phyloP scores from a whole-genome alignment of 116 monocot species.

The Thalassia testudinum region DNA sequence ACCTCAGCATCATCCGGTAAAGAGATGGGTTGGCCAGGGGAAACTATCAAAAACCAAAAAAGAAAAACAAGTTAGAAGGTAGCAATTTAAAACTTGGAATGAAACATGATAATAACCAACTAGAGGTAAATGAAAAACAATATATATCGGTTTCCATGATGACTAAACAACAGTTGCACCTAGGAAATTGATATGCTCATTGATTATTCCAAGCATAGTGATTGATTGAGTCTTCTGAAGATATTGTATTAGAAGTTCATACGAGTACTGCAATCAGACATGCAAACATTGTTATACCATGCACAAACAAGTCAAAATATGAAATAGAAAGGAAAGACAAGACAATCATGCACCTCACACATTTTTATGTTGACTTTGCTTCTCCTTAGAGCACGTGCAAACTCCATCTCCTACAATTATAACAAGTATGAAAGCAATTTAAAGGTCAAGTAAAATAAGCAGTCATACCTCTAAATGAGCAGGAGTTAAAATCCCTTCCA shows the following conservation, averaged over 20 bases:
- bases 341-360: slow-evolving; percentile 53
- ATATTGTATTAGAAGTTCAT: slow-evolving; percentile 79
- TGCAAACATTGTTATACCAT: background rate
- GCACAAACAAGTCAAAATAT: background rate
- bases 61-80: too few species aligned
- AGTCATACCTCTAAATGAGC: slow-evolving; percentile 78
- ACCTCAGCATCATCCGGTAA: slow-evolving; percentile 75
- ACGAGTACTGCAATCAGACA: slow-evolving; percentile 61
- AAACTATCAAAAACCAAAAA: slow-evolving; percentile 31
- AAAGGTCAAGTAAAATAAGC: background rate
- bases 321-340: background rate
- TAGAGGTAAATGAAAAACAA: background rate
- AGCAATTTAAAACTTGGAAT: too few species aligned
- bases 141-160: slow-evolving; percentile 4
- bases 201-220: slow-evolving; percentile 91
- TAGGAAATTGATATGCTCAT: slow-evolving; percentile 95
- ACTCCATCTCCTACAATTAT: slow-evolving; percentile 72
- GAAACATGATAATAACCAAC: background rate
- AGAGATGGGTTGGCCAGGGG: slow-evolving; percentile 62
- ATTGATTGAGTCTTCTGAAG: slow-evolving; percentile 79
- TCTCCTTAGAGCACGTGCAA: slow-evolving; percentile 64
- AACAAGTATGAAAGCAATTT: background rate
- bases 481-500: slow-evolving; percentile 94
- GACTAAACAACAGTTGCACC: slow-evolving; percentile 9
- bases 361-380: slow-evolving; percentile 88